Base-by-base conservation (phyloP, 495 filamentous ascomycete species). In the Thermothielavioides terrestris region DNA sequence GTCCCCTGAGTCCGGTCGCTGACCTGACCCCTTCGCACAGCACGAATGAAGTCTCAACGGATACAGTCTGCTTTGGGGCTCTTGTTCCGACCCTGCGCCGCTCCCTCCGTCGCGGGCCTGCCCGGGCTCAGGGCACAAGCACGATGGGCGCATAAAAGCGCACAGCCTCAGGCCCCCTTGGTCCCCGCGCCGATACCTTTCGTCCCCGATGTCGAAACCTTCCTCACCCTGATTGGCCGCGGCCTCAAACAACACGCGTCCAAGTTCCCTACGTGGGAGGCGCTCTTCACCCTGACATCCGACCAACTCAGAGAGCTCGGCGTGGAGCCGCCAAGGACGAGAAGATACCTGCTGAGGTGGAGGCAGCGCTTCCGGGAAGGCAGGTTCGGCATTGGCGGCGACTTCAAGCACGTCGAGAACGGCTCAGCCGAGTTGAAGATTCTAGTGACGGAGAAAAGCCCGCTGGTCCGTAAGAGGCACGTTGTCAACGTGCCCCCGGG, bases 141-240 rank as follows among this genome's bases (percentile, higher is more conserved):
- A 42, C 48, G 60, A 49, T 61, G 63, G 53, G 44, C 58, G 15
- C 58, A 59, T 55, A 54, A 50, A 46, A 55, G 55, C 31, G 58
- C 70, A n/a, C 58, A 65, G 27, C 54, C 65, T n/a, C 61, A 68
- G 32, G 57, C 68, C 11, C 69, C 69, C 11, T 50, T 61, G 20
- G 71, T 91, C 40, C 91, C 91, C 2, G 46, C 69, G 8, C 81
- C 88, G 4, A 96, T 84, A 8, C 83, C 85, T 10, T 88, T 91
- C 59, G 81, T 96, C 41, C 92, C 92, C 10, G 85, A 98, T 60
- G 78, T 85, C 45, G 50, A 75, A 49, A 95, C 89, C 42, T 97
- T 98, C 71, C 86, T 98, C 50, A 85, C 77, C 6, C 68, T 94
- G 26, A 98, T 98, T 69, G 92, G 92, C 60, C 92, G 92, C 50